Conservation (phyloP, 202 grass and related monocot species). For the Setaria italica region DNA sequence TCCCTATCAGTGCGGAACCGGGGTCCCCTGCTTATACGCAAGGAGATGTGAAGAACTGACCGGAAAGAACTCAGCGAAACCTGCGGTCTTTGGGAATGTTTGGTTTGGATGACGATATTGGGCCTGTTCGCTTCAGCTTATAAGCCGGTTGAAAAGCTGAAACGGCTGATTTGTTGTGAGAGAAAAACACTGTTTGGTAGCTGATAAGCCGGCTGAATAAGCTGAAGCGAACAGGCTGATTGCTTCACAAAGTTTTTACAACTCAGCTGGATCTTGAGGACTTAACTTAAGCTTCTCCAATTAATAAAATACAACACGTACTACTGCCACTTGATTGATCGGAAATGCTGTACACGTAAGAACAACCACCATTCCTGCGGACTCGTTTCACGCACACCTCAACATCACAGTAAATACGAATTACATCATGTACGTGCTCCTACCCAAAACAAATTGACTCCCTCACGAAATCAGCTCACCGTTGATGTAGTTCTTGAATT, state of each 20-base stretch:
- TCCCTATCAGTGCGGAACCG: conserved; percentile 8
- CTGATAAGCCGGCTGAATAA: too few relatives aligned
- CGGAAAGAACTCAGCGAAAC: neutral
- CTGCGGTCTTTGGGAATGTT: neutral
- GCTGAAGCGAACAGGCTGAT: too few relatives aligned
- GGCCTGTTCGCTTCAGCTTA: too few relatives aligned
- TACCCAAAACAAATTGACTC: too few relatives aligned
- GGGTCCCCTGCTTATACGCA: conserved; percentile 22
- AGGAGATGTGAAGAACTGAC: neutral
- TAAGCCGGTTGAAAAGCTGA: too few relatives aligned
- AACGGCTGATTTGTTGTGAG: too few relatives aligned
- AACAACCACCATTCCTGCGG: neutral
- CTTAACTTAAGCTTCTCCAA: neutral
- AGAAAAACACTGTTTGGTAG: too few relatives aligned
- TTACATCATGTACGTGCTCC: neutral
- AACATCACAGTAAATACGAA: neutral
- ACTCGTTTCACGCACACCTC: neutral
- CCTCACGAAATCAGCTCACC: neutral
- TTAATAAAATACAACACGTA: neutral
- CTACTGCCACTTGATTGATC: neutral
- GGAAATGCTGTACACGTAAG: conserved; percentile 9
- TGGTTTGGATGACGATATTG: neutral
- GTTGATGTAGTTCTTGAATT: neutral
- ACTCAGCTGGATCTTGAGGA: neutral
- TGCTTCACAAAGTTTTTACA: neutral